A percentile compares a stretch with the other conserved stretches of the same genome.
phyloP scores from a whole-genome alignment of 768 basidiomycete species.

The Leccinum arenicola region DNA sequence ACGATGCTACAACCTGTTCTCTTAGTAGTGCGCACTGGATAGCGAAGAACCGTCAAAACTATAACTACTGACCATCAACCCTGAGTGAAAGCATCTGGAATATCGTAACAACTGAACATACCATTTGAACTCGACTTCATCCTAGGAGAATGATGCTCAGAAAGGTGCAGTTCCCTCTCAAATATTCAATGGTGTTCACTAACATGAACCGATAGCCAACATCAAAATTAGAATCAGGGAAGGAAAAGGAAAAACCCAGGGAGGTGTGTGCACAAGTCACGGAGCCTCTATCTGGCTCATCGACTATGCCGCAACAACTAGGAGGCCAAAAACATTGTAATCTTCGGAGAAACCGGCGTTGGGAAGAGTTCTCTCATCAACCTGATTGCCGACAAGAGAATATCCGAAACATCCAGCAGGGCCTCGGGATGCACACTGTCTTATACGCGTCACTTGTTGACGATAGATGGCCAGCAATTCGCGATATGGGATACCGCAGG shows the following conservation, averaged over 20 bases:
- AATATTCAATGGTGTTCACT: background rate
- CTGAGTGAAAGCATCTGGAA: background rate
- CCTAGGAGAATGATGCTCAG: conserved; percentile 1
- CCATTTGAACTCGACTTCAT: background rate
- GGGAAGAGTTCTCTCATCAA: too few relatives aligned
- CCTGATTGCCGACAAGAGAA: background rate
- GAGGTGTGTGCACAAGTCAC: conserved; percentile 9
- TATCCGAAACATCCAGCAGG: conserved; percentile 19
- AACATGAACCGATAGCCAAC: conserved; percentile 8
- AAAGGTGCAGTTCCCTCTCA: conserved; percentile 1
- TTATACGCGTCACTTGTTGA: conserved; percentile 8
- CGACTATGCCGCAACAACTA: background rate
- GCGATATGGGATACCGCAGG: conserved; percentile 27
- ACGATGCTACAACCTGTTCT: background rate
- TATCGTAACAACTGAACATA: background rate
- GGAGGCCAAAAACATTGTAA: conserved; percentile 7
- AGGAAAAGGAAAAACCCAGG: background rate
- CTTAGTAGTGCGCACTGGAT: conserved; percentile 8
- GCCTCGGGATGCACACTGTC: conserved; percentile 20
- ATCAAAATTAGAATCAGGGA: background rate
- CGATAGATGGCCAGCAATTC: conserved; percentile 8
- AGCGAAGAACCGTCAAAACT: background rate
- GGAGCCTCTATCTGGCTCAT: background rate
- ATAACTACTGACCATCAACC: conserved; percentile 9
- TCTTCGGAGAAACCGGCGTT: too few relatives aligned